phyloP scores from a whole-genome alignment of 148 eudicot genomes.

The Gaultheria prostrata region DNA sequence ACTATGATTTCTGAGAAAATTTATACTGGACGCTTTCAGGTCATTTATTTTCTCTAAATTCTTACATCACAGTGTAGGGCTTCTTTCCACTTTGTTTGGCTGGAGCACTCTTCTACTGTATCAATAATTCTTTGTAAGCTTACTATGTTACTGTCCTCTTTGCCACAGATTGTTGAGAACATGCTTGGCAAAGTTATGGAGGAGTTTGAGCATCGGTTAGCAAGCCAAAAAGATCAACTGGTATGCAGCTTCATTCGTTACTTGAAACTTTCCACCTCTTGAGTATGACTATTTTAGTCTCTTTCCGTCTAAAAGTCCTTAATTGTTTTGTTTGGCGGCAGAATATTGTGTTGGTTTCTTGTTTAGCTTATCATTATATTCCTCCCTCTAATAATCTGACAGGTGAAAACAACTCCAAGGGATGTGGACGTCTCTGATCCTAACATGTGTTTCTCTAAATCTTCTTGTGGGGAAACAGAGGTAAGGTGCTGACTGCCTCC shows the following conservation, averaged over 20 bases:
- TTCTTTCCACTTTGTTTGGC: conserved; percentile 10
- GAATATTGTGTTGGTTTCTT: background rate
- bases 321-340: background rate
- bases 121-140: background rate
- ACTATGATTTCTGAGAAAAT: background rate
- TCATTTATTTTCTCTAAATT: background rate
- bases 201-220: conserved; percentile 68
- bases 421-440: conserved; percentile 35
- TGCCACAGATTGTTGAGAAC: conserved; percentile 61
- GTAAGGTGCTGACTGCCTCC: conserved; percentile 22
- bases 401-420: conserved; percentile 30
- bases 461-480: conserved; percentile 42
- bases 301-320: background rate
- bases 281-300: background rate
- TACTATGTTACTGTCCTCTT: background rate
- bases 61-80: background rate
- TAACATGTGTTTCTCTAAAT: conserved; percentile 32
- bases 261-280: background rate
- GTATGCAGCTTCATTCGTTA: conserved; percentile 33
- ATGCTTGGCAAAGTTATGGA: conserved; percentile 72
- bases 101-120: background rate
- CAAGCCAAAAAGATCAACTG: conserved; percentile 39
- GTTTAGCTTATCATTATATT: background rate
- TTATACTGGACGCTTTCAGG: background rate
- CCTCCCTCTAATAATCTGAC: conserved; percentile 13